These are phyloP conservation scores for Sporobolus alterniflorus DNA, from an alignment of 202 grass and related monocot species.

Conservation along the genomic window DNA sequence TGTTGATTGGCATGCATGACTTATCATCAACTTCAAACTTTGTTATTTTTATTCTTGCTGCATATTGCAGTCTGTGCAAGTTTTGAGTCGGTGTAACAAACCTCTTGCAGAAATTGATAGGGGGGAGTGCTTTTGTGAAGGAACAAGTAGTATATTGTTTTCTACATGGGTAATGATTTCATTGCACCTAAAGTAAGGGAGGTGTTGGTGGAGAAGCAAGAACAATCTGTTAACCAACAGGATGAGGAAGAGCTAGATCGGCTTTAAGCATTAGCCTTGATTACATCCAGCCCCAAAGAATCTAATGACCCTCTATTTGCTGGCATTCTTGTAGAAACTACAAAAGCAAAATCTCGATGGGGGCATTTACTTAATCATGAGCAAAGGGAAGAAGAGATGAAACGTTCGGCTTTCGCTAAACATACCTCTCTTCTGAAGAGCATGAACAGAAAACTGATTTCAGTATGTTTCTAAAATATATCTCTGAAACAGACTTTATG, in stretches of 20 bases:
- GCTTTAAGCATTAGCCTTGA: slow-evolving; percentile 61
- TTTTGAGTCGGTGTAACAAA: slow-evolving; percentile 46
- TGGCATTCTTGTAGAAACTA: slow-evolving; percentile 87
- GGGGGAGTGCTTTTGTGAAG: slow-evolving; percentile 89
- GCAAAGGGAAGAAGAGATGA: slow-evolving; percentile 71
- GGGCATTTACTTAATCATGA: slow-evolving; percentile 54
- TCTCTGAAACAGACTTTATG: slow-evolving; percentile 13
- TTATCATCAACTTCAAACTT: slow-evolving; percentile 17
- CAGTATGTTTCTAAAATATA: slow-evolving; percentile 58
- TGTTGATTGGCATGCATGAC: neutral
- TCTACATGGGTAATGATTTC: slow-evolving; percentile 98
- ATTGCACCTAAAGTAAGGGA: slow-evolving; percentile 71
- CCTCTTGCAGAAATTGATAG: slow-evolving; percentile 90
- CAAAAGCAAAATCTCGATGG: slow-evolving; percentile 79
- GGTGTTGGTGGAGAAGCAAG: slow-evolving; percentile 77
- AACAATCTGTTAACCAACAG: slow-evolving; percentile 55
- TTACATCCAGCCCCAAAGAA: slow-evolving; percentile 38
- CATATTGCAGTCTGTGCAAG: neutral
- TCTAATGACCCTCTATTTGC: slow-evolving; percentile 65
- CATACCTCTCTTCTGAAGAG: slow-evolving; percentile 74
- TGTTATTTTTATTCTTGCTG: neutral
- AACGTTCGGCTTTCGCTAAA: slow-evolving; percentile 61
- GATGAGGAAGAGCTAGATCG: slow-evolving; percentile 86
- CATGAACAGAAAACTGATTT: slow-evolving; percentile 78
- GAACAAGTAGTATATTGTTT: slow-evolving; percentile 91